Percentiles rank a stretch among this genome's conserved stretches.
phyloP scores from a whole-genome alignment of 192 early-diverging fungal genomes.

The Coemansia sp. region DNA sequence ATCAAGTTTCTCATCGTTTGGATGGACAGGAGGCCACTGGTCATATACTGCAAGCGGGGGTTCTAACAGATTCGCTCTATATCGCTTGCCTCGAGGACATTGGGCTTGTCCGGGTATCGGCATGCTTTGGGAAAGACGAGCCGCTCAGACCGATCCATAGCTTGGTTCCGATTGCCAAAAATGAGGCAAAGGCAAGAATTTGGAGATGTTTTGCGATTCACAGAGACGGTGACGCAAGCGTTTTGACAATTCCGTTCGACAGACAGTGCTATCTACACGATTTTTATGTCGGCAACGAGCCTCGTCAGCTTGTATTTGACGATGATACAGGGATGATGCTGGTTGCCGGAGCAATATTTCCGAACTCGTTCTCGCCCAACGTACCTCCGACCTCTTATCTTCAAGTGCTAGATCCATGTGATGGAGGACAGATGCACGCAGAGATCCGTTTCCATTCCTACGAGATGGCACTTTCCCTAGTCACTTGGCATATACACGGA shows the following conservation, averaged over 20 bases:
- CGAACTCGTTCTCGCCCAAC: neutral
- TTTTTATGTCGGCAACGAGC: constrained; percentile 19
- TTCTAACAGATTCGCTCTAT: constrained; percentile 3
- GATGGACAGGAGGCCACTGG: neutral
- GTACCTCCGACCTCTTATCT: constrained; percentile 16
- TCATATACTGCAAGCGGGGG: neutral
- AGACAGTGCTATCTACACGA: constrained; percentile 24
- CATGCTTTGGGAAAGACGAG: constrained; percentile 9
- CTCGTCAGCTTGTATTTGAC: constrained; percentile 29
- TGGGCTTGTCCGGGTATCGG: constrained; percentile 15
- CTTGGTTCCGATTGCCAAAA: neutral
- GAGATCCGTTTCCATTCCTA: constrained; percentile 16
- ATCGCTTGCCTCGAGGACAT: neutral
- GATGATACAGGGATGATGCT: constrained; percentile 31
- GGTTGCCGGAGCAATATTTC: constrained; percentile 16
- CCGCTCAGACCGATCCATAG: neutral
- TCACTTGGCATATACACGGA: constrained; percentile 34
- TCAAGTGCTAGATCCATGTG: constrained; percentile 14
- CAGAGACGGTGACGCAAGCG: neutral
- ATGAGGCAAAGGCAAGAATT: neutral
- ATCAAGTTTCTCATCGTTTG: neutral
- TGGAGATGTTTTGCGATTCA: constrained; percentile 11
- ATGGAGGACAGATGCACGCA: constrained; percentile 10
- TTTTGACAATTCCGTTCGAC: constrained; percentile 11
- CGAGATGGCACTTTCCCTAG: constrained; percentile 33